Percentiles rank a stretch among this genome's conserved stretches.
phyloP scores from a whole-genome alignment of 2,329 filamentous ascomycete species.

The Cryphonectria nitschkei region DNA sequence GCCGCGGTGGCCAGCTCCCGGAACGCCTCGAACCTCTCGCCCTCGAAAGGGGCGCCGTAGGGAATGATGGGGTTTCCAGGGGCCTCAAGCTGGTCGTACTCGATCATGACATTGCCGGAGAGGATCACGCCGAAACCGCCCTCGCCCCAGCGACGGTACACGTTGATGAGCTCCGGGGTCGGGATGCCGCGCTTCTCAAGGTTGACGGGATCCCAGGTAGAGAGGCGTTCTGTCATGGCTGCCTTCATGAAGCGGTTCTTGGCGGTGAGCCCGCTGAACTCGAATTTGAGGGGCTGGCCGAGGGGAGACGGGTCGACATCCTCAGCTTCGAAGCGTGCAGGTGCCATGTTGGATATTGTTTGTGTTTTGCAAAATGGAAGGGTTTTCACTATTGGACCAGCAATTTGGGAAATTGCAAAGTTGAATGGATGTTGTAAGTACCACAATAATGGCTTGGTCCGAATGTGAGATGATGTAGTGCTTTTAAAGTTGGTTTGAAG shows the following conservation, averaged over 20 bases:
- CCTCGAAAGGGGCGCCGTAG: conserved; percentile 51
- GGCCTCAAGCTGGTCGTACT: conserved; percentile 61
- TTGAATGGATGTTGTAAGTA: neutral
- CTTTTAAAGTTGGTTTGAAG: neutral
- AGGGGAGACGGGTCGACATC: conserved; percentile 41
- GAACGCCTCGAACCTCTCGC: conserved; percentile 65
- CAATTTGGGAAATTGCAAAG: neutral
- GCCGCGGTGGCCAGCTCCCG: conserved; percentile 55
- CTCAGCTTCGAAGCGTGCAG: conserved; percentile 24
- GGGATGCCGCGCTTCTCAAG: conserved; percentile 51
- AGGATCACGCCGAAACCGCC: conserved; percentile 59
- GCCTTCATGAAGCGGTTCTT: conserved; percentile 70
- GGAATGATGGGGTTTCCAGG: conserved; percentile 64
- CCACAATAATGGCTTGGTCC: neutral
- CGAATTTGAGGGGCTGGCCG: conserved; percentile 51
- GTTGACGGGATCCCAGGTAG: conserved; percentile 61
- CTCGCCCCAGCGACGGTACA: conserved; percentile 66
- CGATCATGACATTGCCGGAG: conserved; percentile 68
- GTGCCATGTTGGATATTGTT: conserved; percentile 20
- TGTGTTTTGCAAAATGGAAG: neutral
- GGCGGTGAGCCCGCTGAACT: conserved; percentile 57
- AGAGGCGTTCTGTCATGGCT: conserved; percentile 68
- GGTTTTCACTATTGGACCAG: no score
- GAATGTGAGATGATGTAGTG: neutral
- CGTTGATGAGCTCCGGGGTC: conserved; percentile 48